phyloP scores from a whole-genome alignment of 768 basidiomycete genomes.

The Suillus fuscotomentosus region DNA sequence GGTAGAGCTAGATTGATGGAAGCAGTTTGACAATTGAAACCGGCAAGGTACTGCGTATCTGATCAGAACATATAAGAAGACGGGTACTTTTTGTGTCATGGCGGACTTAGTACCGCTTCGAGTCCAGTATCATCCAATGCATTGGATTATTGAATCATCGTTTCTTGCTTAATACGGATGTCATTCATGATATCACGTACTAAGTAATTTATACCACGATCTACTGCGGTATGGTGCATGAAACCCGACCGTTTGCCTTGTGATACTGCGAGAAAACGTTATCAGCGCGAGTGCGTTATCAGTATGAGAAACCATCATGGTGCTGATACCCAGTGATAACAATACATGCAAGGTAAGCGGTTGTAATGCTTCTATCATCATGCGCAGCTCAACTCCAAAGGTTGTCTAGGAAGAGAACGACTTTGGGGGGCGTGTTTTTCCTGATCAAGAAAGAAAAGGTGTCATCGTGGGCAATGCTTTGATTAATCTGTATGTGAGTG shows the following conservation, averaged over 20 bases:
- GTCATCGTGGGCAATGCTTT: neutral
- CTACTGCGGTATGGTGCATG: neutral
- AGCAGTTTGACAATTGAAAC: neutral
- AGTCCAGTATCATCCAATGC: neutral
- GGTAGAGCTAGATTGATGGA: neutral
- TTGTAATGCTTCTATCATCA: neutral
- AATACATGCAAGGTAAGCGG: neutral
- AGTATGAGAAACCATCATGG: neutral
- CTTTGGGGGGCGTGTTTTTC: constrained; percentile 1
- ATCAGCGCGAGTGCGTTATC: neutral
- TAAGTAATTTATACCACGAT: neutral
- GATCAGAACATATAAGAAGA: neutral
- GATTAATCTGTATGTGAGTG: constrained; percentile 5
- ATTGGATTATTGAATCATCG: neutral
- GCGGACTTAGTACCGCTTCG: neutral
- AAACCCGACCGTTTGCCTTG: neutral
- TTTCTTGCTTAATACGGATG: neutral
- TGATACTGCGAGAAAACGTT: neutral
- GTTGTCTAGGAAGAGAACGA: neutral
- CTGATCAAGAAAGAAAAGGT: constrained; percentile 4
- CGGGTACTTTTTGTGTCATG: neutral
- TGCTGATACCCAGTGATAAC: neutral
- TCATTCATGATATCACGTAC: neutral
- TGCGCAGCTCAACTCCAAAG: neutral
- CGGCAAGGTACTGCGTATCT: neutral